Percentiles rank a stretch among this genome's conserved stretches.
Evolutionary conservation across 1,284 basidiomycete genomes (phyloP).

Genomic region (Cryptococcus amylolentus): DNA sequence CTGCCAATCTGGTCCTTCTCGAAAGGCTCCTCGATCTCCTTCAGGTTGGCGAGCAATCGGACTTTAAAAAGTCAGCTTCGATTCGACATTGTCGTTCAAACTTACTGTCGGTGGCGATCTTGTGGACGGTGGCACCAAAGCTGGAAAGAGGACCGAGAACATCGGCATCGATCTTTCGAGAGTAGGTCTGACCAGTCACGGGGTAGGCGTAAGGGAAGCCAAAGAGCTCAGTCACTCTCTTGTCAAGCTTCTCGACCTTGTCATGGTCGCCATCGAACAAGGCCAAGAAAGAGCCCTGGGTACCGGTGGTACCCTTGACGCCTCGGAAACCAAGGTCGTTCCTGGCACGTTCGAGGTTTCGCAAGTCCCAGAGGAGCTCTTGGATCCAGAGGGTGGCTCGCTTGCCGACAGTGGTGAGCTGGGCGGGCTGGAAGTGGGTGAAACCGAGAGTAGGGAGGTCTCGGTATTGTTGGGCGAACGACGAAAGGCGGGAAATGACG

Average conservation of each 20-base stretch:
- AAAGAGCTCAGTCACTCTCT: conserved; percentile 80
- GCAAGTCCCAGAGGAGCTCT: conserved; percentile 94
- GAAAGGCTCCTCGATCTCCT: conserved; percentile 99
- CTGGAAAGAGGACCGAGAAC: conserved; percentile 84
- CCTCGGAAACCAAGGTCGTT: conserved; percentile 96
- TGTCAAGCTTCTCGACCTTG: conserved; percentile 87
- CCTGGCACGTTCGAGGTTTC: conserved; percentile 85
- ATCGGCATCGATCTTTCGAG: conserved; percentile 94
- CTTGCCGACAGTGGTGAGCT: conserved; percentile 98
- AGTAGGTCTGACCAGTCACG: conserved; percentile 97
- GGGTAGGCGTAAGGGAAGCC: conserved; percentile 95
- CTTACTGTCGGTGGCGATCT: conserved; percentile 85
- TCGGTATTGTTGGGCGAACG: conserved; percentile 69
- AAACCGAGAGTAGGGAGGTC: conserved; percentile 89
- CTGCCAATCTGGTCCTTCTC: conserved; percentile 98
- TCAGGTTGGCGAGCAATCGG: conserved; percentile 84
- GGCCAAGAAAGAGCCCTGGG: conserved; percentile 91
- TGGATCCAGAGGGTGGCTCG: conserved; percentile 97
- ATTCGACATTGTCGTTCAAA: background rate
- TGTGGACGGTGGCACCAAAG: conserved; percentile 92
- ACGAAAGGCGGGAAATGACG: conserved; percentile 80
- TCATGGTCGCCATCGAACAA: conserved; percentile 93
- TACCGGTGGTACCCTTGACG: conserved; percentile 98
- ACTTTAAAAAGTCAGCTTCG: conserved; percentile 44
- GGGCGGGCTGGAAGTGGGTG: conserved; percentile 99